phyloP scores from a whole-genome alignment of 2,329 filamentous ascomycete species.

The Thelonectria discophora region DNA sequence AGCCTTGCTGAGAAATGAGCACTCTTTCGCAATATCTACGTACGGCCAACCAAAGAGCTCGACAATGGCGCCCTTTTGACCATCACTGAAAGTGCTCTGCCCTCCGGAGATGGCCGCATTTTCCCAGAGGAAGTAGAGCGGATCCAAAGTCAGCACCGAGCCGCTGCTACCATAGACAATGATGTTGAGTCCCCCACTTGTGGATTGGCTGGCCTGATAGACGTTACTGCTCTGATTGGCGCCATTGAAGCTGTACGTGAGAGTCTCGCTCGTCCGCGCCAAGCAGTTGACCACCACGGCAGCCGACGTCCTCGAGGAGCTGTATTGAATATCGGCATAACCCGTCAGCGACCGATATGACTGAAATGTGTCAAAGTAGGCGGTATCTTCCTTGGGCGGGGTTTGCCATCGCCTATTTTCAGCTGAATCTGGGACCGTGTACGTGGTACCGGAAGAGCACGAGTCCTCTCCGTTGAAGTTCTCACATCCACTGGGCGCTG shows the following conservation, averaged over 20 bases:
- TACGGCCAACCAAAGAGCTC: conserved; percentile 10
- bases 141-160: conserved; percentile 7
- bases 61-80: conserved; percentile 9
- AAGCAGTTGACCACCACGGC: conserved; percentile 8
- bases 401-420: conserved; percentile 12
- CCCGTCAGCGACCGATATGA: conserved; percentile 8
- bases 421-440: conserved; percentile 6
- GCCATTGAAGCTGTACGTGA: conserved; percentile 8
- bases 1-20: conserved; percentile 12
- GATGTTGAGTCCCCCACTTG: conserved; percentile 4
- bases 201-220: conserved; percentile 6
- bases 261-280: conserved; percentile 3
- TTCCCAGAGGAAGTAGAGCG: conserved; percentile 12
- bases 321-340: conserved; percentile 8
- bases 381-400: conserved; percentile 1
- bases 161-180: conserved; percentile 7
- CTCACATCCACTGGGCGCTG: conserved; percentile 3
- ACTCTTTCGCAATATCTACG: conserved; percentile 3
- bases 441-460: conserved; percentile 3
- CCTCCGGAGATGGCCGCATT: conserved; percentile 10
- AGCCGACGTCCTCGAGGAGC: conserved; percentile 4
- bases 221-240: conserved; percentile 8
- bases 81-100: conserved; percentile 7
- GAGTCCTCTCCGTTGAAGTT: conserved; percentile 7
- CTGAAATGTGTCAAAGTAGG: conserved; percentile 8